These are phyloP conservation scores for Rhizopus delemar DNA, from an alignment of 371 early-diverging fungal species.

Conservation along the genomic window DNA sequence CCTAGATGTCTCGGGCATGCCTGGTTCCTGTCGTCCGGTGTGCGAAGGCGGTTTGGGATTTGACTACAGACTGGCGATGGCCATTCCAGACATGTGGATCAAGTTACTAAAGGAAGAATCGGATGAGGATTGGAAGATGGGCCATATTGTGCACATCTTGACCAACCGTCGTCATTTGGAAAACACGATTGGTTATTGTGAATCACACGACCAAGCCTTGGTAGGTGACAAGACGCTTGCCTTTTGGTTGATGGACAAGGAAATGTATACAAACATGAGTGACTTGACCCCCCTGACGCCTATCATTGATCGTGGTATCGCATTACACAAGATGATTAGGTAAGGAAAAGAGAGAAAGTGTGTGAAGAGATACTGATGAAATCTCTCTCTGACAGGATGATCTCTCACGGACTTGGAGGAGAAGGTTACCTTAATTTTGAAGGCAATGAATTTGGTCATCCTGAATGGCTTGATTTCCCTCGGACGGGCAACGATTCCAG, in stretches of 20 bases:
- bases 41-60: conserved; percentile 93
- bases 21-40: conserved; percentile 86
- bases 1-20: conserved; percentile 95
- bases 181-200: conserved; percentile 88
- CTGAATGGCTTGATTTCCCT: conserved; percentile 98
- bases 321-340: conserved; percentile 94
- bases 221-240: conserved; percentile 97
- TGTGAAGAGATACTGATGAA: not conserved
- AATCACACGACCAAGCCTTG: conserved; percentile 95
- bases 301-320: conserved; percentile 88
- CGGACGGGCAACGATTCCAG: conserved; percentile 84
- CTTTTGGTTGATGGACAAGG: conserved; percentile 98
- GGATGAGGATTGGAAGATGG: conserved; percentile 94
- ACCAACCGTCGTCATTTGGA: conserved; percentile 86
- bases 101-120: conserved; percentile 84
- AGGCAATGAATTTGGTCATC: conserved; percentile 97
- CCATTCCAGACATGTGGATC: conserved; percentile 98
- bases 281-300: conserved; percentile 77
- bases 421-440: conserved; percentile 94
- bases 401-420: conserved; percentile 89
- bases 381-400: conserved; percentile 40
- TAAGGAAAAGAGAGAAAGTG: conserved; percentile 11
- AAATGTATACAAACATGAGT: conserved; percentile 95
- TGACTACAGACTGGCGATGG: conserved; percentile 94
- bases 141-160: conserved; percentile 77